Evolutionary conservation across 306 rosid species (phyloP).

Genomic region (Lathyrus aphaca): DNA sequence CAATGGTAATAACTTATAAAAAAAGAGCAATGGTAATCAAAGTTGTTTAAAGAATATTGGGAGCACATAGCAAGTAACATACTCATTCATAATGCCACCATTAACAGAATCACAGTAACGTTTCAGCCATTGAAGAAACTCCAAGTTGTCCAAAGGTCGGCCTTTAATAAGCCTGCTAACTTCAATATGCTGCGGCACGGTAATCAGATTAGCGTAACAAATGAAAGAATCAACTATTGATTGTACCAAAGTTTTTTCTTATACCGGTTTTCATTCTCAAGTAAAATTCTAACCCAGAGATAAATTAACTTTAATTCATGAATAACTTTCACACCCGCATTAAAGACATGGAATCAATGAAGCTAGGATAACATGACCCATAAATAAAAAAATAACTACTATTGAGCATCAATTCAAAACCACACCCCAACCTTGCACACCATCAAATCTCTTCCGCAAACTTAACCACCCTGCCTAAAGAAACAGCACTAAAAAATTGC

Average conservation of each 20-base stretch:
- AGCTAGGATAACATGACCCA: constrained; percentile 15
- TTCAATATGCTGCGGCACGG: constrained; percentile 77
- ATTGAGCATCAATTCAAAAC: constrained; percentile 7
- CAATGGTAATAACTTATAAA: neutral
- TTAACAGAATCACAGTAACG: constrained; percentile 97
- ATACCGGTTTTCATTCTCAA: constrained; percentile 6
- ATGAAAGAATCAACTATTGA: constrained; percentile 20
- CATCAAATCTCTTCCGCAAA: constrained; percentile 7
- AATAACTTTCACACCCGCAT: constrained; percentile 26
- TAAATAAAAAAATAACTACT: constrained; percentile 12
- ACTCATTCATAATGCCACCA: constrained; percentile 95
- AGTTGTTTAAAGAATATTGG: constrained; percentile 16
- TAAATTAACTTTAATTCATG: constrained; percentile 11
- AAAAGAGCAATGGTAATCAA: neutral
- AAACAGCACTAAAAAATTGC: neutral
- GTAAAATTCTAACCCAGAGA: constrained; percentile 18
- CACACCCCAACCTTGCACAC: constrained; percentile 27
- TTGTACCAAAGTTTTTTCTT: constrained; percentile 16
- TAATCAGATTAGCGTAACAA: constrained; percentile 29
- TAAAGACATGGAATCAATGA: constrained; percentile 17
- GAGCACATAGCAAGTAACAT: constrained; percentile 37
- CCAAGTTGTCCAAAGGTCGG: constrained; percentile 96
- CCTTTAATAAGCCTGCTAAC: constrained; percentile 96
- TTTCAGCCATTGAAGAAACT: constrained; percentile 97
- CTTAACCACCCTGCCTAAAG: constrained; percentile 16